phyloP scores from a whole-genome alignment of 169 alveolate genomes.

The Eimeria sp. region DNA sequence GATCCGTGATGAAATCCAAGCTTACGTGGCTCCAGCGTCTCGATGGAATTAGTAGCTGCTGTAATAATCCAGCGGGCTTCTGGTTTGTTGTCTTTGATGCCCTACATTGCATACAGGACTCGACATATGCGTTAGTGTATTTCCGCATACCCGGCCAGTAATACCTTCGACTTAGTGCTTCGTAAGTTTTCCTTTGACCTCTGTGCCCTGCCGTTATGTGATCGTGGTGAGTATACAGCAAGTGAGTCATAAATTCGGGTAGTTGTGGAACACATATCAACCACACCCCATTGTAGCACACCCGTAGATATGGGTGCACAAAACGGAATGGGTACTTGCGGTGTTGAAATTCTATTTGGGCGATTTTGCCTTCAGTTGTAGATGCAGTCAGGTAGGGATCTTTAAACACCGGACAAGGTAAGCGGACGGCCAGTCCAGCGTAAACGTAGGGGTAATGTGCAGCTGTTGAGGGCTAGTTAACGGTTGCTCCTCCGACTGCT shows the following conservation, averaged over 20 bases:
- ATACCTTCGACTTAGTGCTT: too few species aligned
- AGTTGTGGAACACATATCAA: neutral
- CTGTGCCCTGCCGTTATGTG: neutral
- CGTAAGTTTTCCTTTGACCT: neutral
- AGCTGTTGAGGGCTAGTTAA: too few species aligned
- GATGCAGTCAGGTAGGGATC: too few species aligned
- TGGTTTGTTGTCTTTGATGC: neutral
- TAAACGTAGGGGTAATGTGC: too few species aligned
- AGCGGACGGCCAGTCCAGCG: too few species aligned
- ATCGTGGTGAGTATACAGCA: neutral
- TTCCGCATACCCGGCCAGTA: too few species aligned
- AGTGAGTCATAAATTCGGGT: neutral
- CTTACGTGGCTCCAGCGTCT: neutral
- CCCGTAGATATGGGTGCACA: neutral
- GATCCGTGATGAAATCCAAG: neutral
- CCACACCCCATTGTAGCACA: neutral
- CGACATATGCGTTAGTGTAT: neutral
- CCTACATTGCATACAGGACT: neutral
- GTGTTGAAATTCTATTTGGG: too few species aligned
- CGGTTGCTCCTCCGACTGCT: too few species aligned
- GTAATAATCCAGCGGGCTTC: neutral
- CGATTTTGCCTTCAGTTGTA: too few species aligned
- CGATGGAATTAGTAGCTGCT: neutral
- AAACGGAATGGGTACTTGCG: too few species aligned
- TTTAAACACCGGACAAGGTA: too few species aligned